phyloP scores from a whole-genome alignment of 768 basidiomycete genomes.

The Collybia sordida region DNA sequence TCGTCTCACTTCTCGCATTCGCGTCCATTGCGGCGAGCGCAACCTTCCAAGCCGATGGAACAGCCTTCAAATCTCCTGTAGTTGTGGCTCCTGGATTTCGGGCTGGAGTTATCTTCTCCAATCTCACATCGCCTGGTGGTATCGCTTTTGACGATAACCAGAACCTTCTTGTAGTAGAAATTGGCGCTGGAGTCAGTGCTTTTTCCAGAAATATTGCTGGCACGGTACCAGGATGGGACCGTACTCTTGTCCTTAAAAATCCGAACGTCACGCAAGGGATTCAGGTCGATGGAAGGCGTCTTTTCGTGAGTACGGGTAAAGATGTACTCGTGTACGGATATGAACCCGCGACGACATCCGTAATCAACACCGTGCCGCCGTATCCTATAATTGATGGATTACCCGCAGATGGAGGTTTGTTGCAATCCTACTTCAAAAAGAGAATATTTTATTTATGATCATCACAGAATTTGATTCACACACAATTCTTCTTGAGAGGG shows the following conservation, averaged over 20 bases:
- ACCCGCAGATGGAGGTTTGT: slow-evolving; percentile 40
- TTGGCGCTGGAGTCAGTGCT: slow-evolving; percentile 36
- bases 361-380: slow-evolving; percentile 14
- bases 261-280: slow-evolving; percentile 40
- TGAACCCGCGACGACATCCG: slow-evolving; percentile 25
- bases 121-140: slow-evolving; percentile 38
- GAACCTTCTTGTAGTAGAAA: slow-evolving; percentile 41
- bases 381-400: slow-evolving; percentile 25
- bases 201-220: slow-evolving; percentile 19
- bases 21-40: neutral
- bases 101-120: slow-evolving; percentile 35
- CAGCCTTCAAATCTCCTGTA: slow-evolving; percentile 29
- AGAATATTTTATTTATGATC: too few species aligned
- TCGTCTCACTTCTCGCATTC: neutral
- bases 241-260: slow-evolving; percentile 33
- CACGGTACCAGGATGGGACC: slow-evolving; percentile 28
- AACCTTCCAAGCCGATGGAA: slow-evolving; percentile 28
- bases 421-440: neutral
- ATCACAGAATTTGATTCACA: slow-evolving; percentile 39
- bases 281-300: slow-evolving; percentile 28
- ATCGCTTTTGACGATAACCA: slow-evolving; percentile 33
- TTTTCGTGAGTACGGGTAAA: slow-evolving; percentile 38
- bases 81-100: slow-evolving; percentile 29
- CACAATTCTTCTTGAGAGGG: slow-evolving; percentile 31
- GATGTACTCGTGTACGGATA: slow-evolving; percentile 32